phyloP scores from a whole-genome alignment of 176 grass and related monocot species.

The Canna indica region DNA sequence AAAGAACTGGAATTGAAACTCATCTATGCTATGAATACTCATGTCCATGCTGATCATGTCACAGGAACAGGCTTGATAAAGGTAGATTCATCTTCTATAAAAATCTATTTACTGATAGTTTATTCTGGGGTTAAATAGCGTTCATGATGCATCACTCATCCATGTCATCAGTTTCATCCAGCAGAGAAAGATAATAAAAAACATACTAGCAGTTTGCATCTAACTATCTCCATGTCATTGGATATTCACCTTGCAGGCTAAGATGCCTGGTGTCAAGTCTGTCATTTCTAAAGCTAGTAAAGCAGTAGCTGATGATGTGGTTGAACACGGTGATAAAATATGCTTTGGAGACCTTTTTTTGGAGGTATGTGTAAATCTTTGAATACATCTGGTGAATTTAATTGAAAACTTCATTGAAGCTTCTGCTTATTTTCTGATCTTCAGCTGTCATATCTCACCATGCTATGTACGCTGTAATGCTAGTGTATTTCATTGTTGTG shows the following conservation, averaged over 20 bases:
- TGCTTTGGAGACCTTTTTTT: constrained; percentile 79
- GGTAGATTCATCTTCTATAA: constrained; percentile 15
- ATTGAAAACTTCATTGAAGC: neutral
- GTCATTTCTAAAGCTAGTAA: constrained; percentile 63
- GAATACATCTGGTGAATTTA: neutral
- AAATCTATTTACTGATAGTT: neutral
- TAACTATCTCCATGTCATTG: neutral
- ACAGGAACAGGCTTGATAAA: constrained; percentile 77
- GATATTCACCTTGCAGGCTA: constrained; percentile 33
- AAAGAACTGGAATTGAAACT: constrained; percentile 89
- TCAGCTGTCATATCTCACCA: too few species aligned
- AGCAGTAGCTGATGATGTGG: constrained; percentile 62
- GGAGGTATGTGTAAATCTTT: constrained; percentile 43
- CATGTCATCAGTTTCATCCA: too few species aligned
- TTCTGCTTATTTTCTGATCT: neutral
- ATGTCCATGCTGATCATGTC: constrained; percentile 84
- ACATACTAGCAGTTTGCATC: too few species aligned
- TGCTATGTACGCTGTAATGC: too few species aligned
- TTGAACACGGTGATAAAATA: constrained; percentile 77
- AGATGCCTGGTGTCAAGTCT: constrained; percentile 63
- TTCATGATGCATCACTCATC: too few species aligned
- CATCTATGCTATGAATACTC: constrained; percentile 86
- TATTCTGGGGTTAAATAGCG: neutral
- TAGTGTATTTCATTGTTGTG: too few species aligned
- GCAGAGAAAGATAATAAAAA: neutral